phyloP scores from a whole-genome alignment of 257 asterid genomes.

The Catharanthus roseus region DNA sequence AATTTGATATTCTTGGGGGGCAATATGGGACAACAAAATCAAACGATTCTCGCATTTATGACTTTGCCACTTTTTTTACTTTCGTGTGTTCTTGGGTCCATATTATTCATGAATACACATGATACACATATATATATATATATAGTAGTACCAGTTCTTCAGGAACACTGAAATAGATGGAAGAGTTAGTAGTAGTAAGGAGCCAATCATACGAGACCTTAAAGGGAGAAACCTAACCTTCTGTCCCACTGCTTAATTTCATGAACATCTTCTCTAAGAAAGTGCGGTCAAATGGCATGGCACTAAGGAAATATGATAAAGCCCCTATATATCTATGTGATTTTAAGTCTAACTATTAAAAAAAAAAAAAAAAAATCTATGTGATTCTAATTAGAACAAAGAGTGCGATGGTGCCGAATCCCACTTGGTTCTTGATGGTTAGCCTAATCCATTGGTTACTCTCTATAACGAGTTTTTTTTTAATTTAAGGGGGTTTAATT shows the following conservation, averaged over 20 bases:
- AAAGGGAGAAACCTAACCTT: too few species aligned
- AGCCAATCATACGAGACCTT: too few species aligned
- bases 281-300: neutral
- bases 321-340: neutral
- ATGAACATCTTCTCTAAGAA: neutral
- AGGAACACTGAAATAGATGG: conserved; percentile 18
- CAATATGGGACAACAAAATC: conserved; percentile 11
- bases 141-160: neutral
- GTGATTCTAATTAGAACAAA: neutral
- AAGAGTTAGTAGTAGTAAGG: neutral
- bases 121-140: too few species aligned
- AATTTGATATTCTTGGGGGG: neutral
- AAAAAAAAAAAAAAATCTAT: neutral
- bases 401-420: too few species aligned
- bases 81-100: conserved; percentile 7
- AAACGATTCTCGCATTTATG: neutral
- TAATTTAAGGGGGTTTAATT: too few species aligned
- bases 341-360: too few species aligned
- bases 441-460: too few species aligned
- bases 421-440: too few species aligned
- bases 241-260: neutral
- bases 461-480: too few species aligned
- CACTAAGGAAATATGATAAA: neutral
- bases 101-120: neutral
- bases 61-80: neutral